Base-by-base conservation (phyloP, 495 filamentous ascomycete species). In the Paragyromitra xinjiangensis region DNA sequence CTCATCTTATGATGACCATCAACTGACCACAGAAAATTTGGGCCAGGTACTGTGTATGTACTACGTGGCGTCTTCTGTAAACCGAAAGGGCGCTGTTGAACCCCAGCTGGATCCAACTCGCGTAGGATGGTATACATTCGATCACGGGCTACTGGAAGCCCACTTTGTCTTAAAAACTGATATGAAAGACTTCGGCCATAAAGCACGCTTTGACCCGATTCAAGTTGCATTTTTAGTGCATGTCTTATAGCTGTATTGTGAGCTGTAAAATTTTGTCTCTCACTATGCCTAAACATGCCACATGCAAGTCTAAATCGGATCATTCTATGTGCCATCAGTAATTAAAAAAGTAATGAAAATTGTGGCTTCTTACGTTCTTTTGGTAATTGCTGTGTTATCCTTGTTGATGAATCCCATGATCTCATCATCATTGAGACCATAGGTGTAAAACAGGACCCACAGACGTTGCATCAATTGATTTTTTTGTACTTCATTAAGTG, bases 1-100 rank as follows among this genome's bases (percentile, higher is more conserved):
- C 44, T 75, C 1, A 69, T 14, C 12, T 75, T 75, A 7, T 69
- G 44, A 45, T 75, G 56, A 24, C 64, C 44, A 55, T 69, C 64
- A 75, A 75, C 29, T 8, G 56, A 75, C 3, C 29, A 53, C 0
- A 75, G 16, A 69, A 16, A 59, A 37, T 69, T 68, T 1, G 29
- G 45, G 1, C 64, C 64, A 0, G 53, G 55, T 0, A 75, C 64
- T 3, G 0, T 40, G 19, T 8, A 69, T 0, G 42, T 51, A 12
- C 44, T 55, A 0, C 44, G 8, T 19, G 19, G 45, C 1, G 12
- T 42, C 11, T 45, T 55, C 22, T 66, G 40, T 2, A 48, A 6
- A 0, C 19, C 4, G 34, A 66, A 73, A 22, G 51, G 48, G 9
- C 16, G n/a, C 19, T 50, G n/a, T 5, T n/a, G 2, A 6, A 73